These are phyloP conservation scores for Leptographium lundbergii DNA, from an alignment of 2,329 filamentous ascomycete genomes.

Conservation along the genomic window DNA sequence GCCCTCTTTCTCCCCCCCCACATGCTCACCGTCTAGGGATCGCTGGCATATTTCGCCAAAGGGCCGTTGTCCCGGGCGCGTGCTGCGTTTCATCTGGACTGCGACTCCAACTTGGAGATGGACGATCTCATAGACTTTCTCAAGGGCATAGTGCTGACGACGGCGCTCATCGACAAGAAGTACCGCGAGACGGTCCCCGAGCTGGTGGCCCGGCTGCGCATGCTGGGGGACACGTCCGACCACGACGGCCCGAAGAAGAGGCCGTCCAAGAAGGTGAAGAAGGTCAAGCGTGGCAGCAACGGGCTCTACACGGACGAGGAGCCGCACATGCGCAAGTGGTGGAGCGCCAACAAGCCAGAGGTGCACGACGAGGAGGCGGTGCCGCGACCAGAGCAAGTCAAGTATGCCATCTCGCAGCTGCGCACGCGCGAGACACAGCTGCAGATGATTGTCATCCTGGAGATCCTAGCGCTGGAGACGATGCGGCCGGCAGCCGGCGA, in stretches of 20 bases:
- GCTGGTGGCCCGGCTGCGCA: slow-evolving; percentile 44
- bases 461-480: slow-evolving; percentile 58
- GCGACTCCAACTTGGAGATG: slow-evolving; percentile 47
- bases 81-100: slow-evolving; percentile 53
- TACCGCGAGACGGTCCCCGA: slow-evolving; percentile 59
- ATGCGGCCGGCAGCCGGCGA: slow-evolving; percentile 25
- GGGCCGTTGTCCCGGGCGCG: slow-evolving; percentile 65
- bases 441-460: slow-evolving; percentile 68
- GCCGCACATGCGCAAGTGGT: slow-evolving; percentile 55
- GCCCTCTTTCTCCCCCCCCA: slow-evolving; percentile 6
- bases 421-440: slow-evolving; percentile 67
- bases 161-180: slow-evolving; percentile 63
- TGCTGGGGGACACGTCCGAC: slow-evolving; percentile 43
- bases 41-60: slow-evolving; percentile 73
- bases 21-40: slow-evolving; percentile 36
- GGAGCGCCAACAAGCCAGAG: slow-evolving; percentile 44
- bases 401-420: slow-evolving; percentile 50
- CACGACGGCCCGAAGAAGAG: slow-evolving; percentile 22
- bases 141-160: slow-evolving; percentile 54
- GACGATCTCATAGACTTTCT: slow-evolving; percentile 54
- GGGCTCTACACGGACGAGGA: slow-evolving; percentile 58
- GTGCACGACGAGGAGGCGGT: slow-evolving; percentile 32
- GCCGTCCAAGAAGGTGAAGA: slow-evolving; percentile 33
- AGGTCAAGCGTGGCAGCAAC: slow-evolving; percentile 51
- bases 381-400: slow-evolving; percentile 39